Evolutionary conservation across 768 basidiomycete species (phyloP), one percentile per base, ranked within the genome.

Genomic region (Filobasidium wieringae): DNA sequence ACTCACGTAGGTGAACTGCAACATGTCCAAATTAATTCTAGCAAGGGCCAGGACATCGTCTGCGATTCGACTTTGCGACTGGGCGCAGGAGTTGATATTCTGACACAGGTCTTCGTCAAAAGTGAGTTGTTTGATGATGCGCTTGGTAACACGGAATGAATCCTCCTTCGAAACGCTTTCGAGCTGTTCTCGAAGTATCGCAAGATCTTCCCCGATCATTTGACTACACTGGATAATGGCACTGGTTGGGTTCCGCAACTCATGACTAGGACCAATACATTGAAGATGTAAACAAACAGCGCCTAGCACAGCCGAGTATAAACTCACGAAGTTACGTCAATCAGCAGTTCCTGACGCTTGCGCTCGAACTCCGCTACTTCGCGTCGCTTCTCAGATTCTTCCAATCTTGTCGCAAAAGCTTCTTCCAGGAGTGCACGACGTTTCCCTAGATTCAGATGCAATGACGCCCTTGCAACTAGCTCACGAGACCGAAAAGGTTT

Each of bases 41-140:
- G 74, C 76, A 14, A 77, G 61, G 14, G 75, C 74, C 11, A 76
- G 66, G 0, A 76, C 72, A 59, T 77, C 76, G 58, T 77, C 76
- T 32, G 72, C 70, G 29, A 77, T 76, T 47, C 74, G 59, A 50
- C 74, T 73, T 61, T 76, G 75, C 9, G 70, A 62, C 45, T 75
- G 56, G 15, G 71, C 72, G 65, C 74, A 76, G 34, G 72, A 68
- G 53, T 75, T 73, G 51, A 77, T 76, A 36, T 75, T 68, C 45
- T 76, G 75, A 39, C 76, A 60, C 3, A 71, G 67, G 29, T 75
- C 68, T 4, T 71, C 56, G 53, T 70, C 69, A 33, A 68, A 67
- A n/a, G 68, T 63, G 55, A 72, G 64, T 24, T 67, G 67, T n/a
- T 62, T 64, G 7, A 70, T 45, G 1, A 70, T 56, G 40, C 70